phyloP scores from a whole-genome alignment of 2,329 filamentous ascomycete genomes.

The Amauroascus verrucosus region DNA sequence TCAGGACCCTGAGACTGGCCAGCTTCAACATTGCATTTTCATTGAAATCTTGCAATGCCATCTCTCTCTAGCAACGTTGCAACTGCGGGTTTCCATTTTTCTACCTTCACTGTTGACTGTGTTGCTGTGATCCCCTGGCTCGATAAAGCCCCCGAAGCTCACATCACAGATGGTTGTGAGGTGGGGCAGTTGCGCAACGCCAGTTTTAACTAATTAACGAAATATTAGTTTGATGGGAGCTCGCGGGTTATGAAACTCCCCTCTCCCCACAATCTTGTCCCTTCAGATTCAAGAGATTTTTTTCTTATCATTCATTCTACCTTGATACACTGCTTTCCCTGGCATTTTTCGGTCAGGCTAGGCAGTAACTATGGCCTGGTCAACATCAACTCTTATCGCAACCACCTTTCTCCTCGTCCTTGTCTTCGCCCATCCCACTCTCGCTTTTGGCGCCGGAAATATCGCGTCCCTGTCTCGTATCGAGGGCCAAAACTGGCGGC shows the following conservation, averaged over 20 bases:
- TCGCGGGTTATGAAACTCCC: not conserved
- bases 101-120: not conserved
- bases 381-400: constrained; percentile 29
- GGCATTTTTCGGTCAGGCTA: not conserved
- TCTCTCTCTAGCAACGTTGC: not conserved
- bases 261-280: constrained; percentile 1
- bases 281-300: not conserved
- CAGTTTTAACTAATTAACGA: not conserved
- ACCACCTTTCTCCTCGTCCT: constrained; percentile 48
- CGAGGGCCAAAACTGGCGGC: constrained; percentile 78
- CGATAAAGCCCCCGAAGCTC: not conserved
- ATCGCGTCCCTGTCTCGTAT: constrained; percentile 71
- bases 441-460: constrained; percentile 81
- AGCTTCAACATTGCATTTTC: not conserved
- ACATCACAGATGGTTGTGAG: too few species aligned
- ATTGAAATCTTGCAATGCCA: not conserved
- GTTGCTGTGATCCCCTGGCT: not conserved
- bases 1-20: not conserved
- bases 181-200: not conserved
- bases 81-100: not conserved
- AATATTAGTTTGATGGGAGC: too few species aligned
- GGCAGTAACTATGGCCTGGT: constrained; percentile 16
- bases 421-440: constrained; percentile 55
- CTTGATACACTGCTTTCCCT: not conserved
- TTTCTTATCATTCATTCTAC: not conserved